These are phyloP conservation scores for Solanum appendiculatum DNA, from an alignment of 257 asterid species.

Conservation along the genomic window DNA sequence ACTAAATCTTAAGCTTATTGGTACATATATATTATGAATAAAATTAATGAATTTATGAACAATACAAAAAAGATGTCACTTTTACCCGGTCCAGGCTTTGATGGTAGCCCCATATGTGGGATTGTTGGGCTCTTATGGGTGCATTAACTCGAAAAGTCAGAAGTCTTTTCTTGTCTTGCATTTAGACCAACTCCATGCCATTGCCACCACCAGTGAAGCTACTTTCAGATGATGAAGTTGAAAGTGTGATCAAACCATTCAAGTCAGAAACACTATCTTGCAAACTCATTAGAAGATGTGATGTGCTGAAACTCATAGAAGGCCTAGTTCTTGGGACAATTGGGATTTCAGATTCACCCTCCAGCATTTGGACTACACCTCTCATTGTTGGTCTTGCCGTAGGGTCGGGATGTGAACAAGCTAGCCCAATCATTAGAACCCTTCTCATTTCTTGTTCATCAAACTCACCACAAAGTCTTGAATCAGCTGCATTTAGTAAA, in stretches of 20 bases:
- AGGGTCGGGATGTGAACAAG: slow-evolving; percentile 77
- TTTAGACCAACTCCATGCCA: slow-evolving; percentile 22
- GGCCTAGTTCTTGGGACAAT: slow-evolving; percentile 62
- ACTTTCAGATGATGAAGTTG: slow-evolving; percentile 56
- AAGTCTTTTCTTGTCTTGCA: neutral
- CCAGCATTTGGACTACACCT: slow-evolving; percentile 64
- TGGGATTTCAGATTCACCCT: slow-evolving; percentile 63
- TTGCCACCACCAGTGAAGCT: slow-evolving; percentile 29
- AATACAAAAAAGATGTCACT: neutral
- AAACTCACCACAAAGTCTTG: slow-evolving; percentile 41
- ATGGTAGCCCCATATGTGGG: neutral
- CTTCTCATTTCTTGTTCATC: slow-evolving; percentile 52
- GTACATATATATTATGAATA: neutral
- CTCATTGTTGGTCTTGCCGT: slow-evolving; percentile 71
- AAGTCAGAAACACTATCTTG: slow-evolving; percentile 73
- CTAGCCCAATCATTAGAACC: slow-evolving; percentile 55
- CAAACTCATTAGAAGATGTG: slow-evolving; percentile 50
- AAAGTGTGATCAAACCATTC: slow-evolving; percentile 53
- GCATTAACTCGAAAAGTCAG: neutral
- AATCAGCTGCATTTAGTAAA: slow-evolving; percentile 43
- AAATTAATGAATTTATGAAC: slow-evolving; percentile 24
- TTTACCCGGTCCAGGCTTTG: neutral
- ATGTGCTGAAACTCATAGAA: slow-evolving; percentile 54
- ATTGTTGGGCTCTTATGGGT: neutral
- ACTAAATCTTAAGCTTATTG: neutral